Percentiles rank a stretch among this genome's conserved stretches.
Evolutionary conservation across 2,329 filamentous ascomycete genomes (phyloP).

Genomic region (Penicillium aurantiogriseum): DNA sequence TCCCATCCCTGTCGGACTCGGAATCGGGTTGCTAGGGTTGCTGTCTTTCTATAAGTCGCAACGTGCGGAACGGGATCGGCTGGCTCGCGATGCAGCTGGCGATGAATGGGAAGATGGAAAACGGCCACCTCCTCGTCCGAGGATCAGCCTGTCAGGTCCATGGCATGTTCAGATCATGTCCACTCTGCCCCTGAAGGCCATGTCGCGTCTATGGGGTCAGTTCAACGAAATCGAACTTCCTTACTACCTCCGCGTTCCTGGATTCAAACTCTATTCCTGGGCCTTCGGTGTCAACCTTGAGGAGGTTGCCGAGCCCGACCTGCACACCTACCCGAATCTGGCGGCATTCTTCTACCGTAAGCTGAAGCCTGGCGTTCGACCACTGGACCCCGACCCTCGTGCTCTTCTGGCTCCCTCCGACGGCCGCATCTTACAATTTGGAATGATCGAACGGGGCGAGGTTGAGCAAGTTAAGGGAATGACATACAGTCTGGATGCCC

Average conservation of each 20-base stretch:
- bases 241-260: constrained; percentile 81
- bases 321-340: constrained; percentile 87
- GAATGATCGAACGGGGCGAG: constrained; percentile 85
- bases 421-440: constrained; percentile 87
- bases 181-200: constrained; percentile 82
- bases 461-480: constrained; percentile 99
- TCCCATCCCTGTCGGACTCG: constrained; percentile 82
- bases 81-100: constrained; percentile 47
- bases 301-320: constrained; percentile 83
- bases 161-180: constrained; percentile 96
- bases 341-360: constrained; percentile 96
- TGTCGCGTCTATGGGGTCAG: constrained; percentile 83
- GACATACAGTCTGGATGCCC: constrained; percentile 92
- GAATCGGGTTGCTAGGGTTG: constrained; percentile 78
- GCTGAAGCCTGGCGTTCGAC: constrained; percentile 82
- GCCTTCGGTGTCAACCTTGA: constrained; percentile 87
- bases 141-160: constrained; percentile 77
- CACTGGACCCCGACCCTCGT: constrained; percentile 76
- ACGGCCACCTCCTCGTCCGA: constrained; percentile 53
- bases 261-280: constrained; percentile 87
- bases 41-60: constrained; percentile 79
- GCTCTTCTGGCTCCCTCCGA: constrained; percentile 86
- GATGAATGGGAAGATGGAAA: constrained; percentile 37
- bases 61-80: constrained; percentile 47
- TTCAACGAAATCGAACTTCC: constrained; percentile 90